phyloP scores from a whole-genome alignment of 2,329 filamentous ascomycete genomes.

The Calcarisporium arbuscula region DNA sequence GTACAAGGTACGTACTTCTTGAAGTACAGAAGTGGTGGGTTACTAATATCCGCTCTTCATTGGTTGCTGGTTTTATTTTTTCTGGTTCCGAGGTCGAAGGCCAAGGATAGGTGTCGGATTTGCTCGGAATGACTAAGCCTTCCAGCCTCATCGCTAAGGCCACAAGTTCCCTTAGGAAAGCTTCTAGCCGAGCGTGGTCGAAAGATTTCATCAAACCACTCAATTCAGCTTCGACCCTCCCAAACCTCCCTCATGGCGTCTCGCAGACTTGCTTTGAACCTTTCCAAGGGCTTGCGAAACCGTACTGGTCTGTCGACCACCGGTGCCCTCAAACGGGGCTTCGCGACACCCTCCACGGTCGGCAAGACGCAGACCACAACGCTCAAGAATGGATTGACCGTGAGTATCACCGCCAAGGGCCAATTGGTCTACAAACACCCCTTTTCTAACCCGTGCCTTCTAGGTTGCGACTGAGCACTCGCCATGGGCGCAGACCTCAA shows the following conservation, averaged over 20 bases:
- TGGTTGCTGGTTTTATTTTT: constrained; percentile 21
- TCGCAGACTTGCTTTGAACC: constrained; percentile 91
- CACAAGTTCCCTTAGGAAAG: constrained; percentile 38
- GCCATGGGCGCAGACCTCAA: constrained; percentile 96
- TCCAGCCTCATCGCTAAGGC: constrained; percentile 35
- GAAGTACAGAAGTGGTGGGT: constrained; percentile 10
- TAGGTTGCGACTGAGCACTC: constrained; percentile 98
- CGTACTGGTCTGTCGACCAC: constrained; percentile 77
- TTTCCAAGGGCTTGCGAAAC: constrained; percentile 83
- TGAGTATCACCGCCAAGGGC: constrained; percentile 37
- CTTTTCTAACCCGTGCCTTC: constrained; percentile 18
- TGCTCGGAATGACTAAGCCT: constrained; percentile 34
- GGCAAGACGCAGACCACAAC: constrained; percentile 94
- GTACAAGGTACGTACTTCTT: background rate
- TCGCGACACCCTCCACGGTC: constrained; percentile 77
- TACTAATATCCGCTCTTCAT: constrained; percentile 28
- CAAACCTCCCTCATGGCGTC: constrained; percentile 74
- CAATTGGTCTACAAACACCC: constrained; percentile 30
- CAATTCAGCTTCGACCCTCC: constrained; percentile 43
- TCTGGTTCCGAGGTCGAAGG: too few species aligned
- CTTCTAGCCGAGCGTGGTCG: constrained; percentile 38
- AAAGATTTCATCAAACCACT: constrained; percentile 52
- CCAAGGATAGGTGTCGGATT: constrained; percentile 36
- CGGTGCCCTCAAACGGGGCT: constrained; percentile 72
- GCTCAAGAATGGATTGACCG: constrained; percentile 94